Base-by-base conservation (phyloP, 2,329 filamentous ascomycete species). In the Aspergillus unguis region DNA sequence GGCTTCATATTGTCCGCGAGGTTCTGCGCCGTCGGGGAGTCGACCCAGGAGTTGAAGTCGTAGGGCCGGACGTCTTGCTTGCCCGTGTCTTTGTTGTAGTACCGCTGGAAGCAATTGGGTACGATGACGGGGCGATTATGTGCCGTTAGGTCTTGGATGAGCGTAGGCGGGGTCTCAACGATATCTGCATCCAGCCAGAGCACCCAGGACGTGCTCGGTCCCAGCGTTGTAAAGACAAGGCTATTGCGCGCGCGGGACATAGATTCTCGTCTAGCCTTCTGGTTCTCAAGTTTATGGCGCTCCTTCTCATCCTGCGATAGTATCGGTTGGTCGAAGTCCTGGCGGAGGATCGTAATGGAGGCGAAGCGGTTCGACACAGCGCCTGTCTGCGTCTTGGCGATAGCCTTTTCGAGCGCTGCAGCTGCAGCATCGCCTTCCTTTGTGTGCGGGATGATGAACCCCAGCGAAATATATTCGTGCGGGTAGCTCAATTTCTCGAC, bases 21-120 rank as follows among this genome's bases (percentile, higher is more conserved):
- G 33, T 87, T 80, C 66, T 86, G 81, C 1, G 94, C 92, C 2
- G 81, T 86, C 1, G 86, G 81, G 67, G 89, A 95, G 68, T 99
- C 94, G 65, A 92, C 85, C 94, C 94, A 99, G 69, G 88, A 95
- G 76, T 99, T 99, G 80, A 86, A 97, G 75, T 99, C 94, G 71
- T 99, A 99, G 0, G 92, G 85, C 4, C 94, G 84, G 66, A 92
- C 84, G 40, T 85, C 84, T 76, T 83, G 82, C 58, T 84, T 79
- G 65, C 87, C 86, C 47, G 82, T 85, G 10, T 87, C 80, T 43
- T 81, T 82, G 74, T 96, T 86, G 55, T 83, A 84, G 74, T 84
- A 97, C 58, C 87, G 80, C 75, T 99, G 94, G 79, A 88, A 96
- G 78, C 92, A 97, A 70, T 99, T 99, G 47, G 94, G 90, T 1